Base-by-base conservation (phyloP, 176 grass and related monocot species). In the Bromus sterilis region DNA sequence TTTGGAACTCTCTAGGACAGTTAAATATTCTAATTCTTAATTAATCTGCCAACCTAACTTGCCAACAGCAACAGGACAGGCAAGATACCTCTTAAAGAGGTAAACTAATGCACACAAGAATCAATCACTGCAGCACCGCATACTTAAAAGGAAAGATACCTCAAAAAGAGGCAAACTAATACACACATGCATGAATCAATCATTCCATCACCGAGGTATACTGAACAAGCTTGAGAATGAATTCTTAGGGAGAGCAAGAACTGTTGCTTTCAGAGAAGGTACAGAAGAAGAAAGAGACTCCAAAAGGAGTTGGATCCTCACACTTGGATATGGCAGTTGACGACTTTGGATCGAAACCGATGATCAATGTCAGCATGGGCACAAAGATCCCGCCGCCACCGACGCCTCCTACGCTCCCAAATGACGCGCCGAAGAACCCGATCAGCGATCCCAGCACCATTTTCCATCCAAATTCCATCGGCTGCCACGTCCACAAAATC, bases 311-410 rank as follows among this genome's bases (percentile, higher is more conserved):
- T 53, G 77, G 68, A 80, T 60, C 31, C 80, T 87, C 79, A 91
- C 93, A 97, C 74, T 97, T 97, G 0, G 93, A 97, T 24, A 97
- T 84, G 7, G 93, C 91, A 16, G 91, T 97, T 1, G 93, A 92
- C 1, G 93, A 97, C 59, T 93, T 97, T 0, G 93, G 71, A 86
- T 96, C 93, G 34, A 97, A 97, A 4, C 88, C 91, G 0, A 97
- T 76, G 8, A 97, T 97, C 71, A 97, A 81, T n/a, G 88, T 93
- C 35, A 96, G 66, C 93, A 93, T 96, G 20, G 93, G 88, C 28
- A 96, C 90, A 33, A 88, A 96, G 75, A 96, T 96, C 26, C 93
- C 93, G 2, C 93, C 93, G 2, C 93, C 93, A 4, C 93, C 93
- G 28, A 96, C 90, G 0, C 93, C 90, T 0, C 93, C 93, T 2